Evolutionary conservation across 768 basidiomycete species (phyloP).

Genomic region (Suillus ampliporus): DNA sequence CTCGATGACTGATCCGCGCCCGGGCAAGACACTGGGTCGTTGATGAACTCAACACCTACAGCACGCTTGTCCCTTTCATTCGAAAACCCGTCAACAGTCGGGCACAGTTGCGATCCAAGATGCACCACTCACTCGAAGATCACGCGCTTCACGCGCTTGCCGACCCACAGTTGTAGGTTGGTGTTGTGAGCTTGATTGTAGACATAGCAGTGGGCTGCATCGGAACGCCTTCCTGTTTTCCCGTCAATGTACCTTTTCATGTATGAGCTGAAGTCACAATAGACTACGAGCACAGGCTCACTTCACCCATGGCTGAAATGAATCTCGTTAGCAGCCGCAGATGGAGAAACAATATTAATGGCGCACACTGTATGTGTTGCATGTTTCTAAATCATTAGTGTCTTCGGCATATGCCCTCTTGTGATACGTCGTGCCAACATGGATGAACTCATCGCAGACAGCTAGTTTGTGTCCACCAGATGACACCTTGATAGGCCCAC

Average conservation of each 20-base stretch:
- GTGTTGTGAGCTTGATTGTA: slow-evolving; percentile 37
- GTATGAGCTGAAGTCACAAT: not conserved
- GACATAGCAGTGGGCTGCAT: slow-evolving; percentile 42
- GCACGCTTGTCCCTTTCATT: slow-evolving; percentile 39
- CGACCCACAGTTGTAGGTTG: slow-evolving; percentile 40
- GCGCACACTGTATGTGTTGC: slow-evolving; percentile 33
- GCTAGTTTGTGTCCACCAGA: slow-evolving; percentile 25
- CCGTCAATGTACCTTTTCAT: slow-evolving; percentile 56
- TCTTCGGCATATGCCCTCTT: slow-evolving; percentile 51
- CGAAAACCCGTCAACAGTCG: not conserved
- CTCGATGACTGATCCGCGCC: slow-evolving; percentile 13
- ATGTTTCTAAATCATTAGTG: slow-evolving; percentile 47
- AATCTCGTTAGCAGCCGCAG: not conserved
- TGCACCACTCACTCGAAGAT: slow-evolving; percentile 37
- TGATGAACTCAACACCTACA: slow-evolving; percentile 42
- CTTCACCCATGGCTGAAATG: slow-evolving; percentile 23
- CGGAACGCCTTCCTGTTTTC: slow-evolving; percentile 40
- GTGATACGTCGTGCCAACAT: slow-evolving; percentile 53
- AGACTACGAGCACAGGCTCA: slow-evolving; percentile 12
- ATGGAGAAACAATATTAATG: not conserved
- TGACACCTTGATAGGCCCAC: slow-evolving; percentile 30
- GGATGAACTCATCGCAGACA: slow-evolving; percentile 49
- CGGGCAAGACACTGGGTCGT: slow-evolving; percentile 32
- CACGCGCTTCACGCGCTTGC: slow-evolving; percentile 41
- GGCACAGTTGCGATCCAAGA: not conserved